Evolutionary conservation across 2,329 filamentous ascomycete species (phyloP), one percentile per base, ranked within the genome.

Genomic region (Exophiala viscosa): DNA sequence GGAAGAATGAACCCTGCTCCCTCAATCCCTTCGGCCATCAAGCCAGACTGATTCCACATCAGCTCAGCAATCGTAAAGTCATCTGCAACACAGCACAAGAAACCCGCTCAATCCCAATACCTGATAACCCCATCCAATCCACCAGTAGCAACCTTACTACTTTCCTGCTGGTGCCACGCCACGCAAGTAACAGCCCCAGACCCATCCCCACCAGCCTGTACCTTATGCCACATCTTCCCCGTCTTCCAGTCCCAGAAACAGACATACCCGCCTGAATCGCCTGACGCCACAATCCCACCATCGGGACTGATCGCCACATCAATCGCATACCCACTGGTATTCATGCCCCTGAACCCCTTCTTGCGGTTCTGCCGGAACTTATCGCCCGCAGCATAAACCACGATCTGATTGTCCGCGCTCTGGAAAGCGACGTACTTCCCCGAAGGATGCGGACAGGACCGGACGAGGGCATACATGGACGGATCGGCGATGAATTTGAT

Each of bases 231-330:
- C 90, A 99, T 92, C 75, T 96, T 97, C 70, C 92, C 95, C 35
- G 90, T 96, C 81, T 99, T 99, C 89, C 91, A 99, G 72, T 97
- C 93, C 90, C 91, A 99, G 74, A 97, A 96, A 72, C 88, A 95
- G 43, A 96, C 84, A 65, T 83, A 96, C 33, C 95, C 93, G 13
- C 83, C 90, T 46, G 84, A 88, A 70, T 99, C 93, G 57, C 93
- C 93, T 14, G 83, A 88, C 15, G 84, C 86, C 49, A 99, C 77
- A 69, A 96, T 95, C 67, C 95, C 90, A 0, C 93, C 93, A 68
- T 97, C 93, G 1, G 91, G 89, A 64, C 85, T 90, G 66, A 95
- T 87, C 47, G 87, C 85, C 45, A 99, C 79, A 65, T 96, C 93
- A 58, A 97, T 90, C 2, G 87, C 91, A 65, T 95, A 91, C 2